These are phyloP conservation scores for Plasmodium blacklocki DNA, from an alignment of 169 alveolate species.

Conservation along the genomic window DNA sequence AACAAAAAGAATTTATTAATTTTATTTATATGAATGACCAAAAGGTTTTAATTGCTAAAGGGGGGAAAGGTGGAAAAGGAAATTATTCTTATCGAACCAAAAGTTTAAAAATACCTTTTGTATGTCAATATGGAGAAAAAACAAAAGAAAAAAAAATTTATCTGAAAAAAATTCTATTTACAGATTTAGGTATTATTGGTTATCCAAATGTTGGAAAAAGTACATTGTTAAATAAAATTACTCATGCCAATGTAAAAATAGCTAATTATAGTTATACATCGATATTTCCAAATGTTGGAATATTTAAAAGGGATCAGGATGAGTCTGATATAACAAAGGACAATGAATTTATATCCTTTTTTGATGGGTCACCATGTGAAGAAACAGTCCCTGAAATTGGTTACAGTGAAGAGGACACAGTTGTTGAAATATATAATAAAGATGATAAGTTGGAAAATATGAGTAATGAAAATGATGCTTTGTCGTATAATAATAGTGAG, in stretches of 20 bases:
- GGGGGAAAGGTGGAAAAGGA: slow-evolving; percentile 95
- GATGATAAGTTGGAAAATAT: not conserved
- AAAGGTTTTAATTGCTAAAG: slow-evolving; percentile 86
- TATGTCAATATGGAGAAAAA: slow-evolving; percentile 77
- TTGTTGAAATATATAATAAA: not conserved
- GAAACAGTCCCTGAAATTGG: not conserved
- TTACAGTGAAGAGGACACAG: not conserved
- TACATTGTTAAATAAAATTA: slow-evolving; percentile 52
- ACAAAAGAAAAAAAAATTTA: slow-evolving; percentile 68
- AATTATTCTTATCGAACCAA: slow-evolving; percentile 86
- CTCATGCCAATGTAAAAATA: slow-evolving; percentile 63
- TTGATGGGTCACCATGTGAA: not conserved
- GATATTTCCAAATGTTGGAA: slow-evolving; percentile 69
- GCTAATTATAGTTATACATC: slow-evolving; percentile 77
- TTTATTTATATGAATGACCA: slow-evolving; percentile 81
- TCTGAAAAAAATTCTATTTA: slow-evolving; percentile 56
- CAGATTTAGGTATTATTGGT: slow-evolving; percentile 73
- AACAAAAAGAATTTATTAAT: slow-evolving; percentile 69
- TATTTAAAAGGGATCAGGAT: slow-evolving; percentile 20
- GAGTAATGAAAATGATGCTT: not conserved
- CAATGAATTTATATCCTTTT: too few relatives aligned
- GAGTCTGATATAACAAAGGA: not conserved
- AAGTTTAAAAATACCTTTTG: slow-evolving; percentile 75
- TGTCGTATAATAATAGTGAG: too few relatives aligned
- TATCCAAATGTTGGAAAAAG: slow-evolving; percentile 76